Evolutionary conservation across 352 stramenopile genomes (phyloP).

Genomic region (Phytophthora europaea): DNA sequence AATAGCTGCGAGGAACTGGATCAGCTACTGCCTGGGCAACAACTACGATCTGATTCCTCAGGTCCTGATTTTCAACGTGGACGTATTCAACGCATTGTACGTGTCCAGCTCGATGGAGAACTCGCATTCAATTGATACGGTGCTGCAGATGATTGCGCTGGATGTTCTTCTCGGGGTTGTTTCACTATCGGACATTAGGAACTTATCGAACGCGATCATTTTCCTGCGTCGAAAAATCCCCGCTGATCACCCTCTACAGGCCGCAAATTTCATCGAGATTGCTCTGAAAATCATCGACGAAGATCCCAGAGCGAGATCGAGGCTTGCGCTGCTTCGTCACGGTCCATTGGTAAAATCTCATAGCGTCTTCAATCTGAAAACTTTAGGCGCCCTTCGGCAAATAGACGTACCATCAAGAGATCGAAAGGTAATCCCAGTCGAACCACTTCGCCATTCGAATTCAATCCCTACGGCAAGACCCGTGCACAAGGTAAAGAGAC

Average conservation of each 20-base stretch:
- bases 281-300: slow-evolving; percentile 11
- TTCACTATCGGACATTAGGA: slow-evolving; percentile 28
- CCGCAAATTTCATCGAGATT: slow-evolving; percentile 9
- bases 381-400: neutral
- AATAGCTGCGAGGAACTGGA: slow-evolving; percentile 48
- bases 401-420: neutral
- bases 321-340: neutral
- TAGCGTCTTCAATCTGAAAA: neutral
- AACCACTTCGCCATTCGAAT: neutral
- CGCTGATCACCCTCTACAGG: neutral
- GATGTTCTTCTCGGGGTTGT: slow-evolving; percentile 37
- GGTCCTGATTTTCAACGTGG: slow-evolving; percentile 54
- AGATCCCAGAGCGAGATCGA: neutral
- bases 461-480: neutral
- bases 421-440: neutral
- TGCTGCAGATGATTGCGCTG: slow-evolving; percentile 32
- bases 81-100: slow-evolving; percentile 56
- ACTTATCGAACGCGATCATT: neutral
- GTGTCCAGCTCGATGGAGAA: slow-evolving; percentile 49
- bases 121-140: slow-evolving; percentile 21
- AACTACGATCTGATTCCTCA: slow-evolving; percentile 42
- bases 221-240: slow-evolving; percentile 19
- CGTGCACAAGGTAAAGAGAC: neutral
- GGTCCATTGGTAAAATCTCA: neutral
- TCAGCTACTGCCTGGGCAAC: slow-evolving; percentile 14